Base-by-base conservation (phyloP, 2,329 filamentous ascomycete species). In the Fusarium praegraminearum region DNA sequence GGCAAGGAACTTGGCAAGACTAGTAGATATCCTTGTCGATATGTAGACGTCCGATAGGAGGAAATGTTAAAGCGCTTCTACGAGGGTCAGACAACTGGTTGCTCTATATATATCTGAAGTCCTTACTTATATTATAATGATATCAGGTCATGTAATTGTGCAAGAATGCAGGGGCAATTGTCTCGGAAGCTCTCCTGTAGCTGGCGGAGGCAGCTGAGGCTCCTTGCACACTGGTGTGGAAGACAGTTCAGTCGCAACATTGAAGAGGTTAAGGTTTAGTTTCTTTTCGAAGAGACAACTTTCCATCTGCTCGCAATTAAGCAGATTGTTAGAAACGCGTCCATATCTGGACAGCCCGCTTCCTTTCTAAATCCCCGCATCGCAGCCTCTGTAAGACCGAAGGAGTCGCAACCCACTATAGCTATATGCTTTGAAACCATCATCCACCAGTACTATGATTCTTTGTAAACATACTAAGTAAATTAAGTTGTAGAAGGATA, bases 11-110 rank as follows among this genome's bases (percentile, higher is more conserved):
- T 51, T n/a, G 15, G 16, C 12, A 24, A 28, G 18, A 26, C 32
- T 38, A 51, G 47, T 51, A 28, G 24, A 36, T 16, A 36, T 20
- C 46, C 47, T 51, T 38, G 47, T 24, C 9, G 9, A 51, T 51
- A 51, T 28, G 33, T 35, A 51, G 22, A 16, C 10, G 16, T 16
- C 18, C 10, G 12, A 15, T 50, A 26, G 35, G n/a, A 16, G 46
- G n/a, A 50, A 35, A 4, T 22, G 15, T 15, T 0, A 0, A 7
- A 22, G 4, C 12, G 7, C 20, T 7, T 26, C 7, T 16, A 18
- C n/a, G 1, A 15, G 33, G 5, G 28, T 30, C 12, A 11, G 12
- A 30, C 11, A 30, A 30, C 5, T 30, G 12, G 28, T 30, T 30
- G 12, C 28, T 30, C 28, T 30, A 11, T 6, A 30, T 30, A 4